Evolutionary conservation across 1,284 basidiomycete genomes (phyloP).

Genomic region (Porogramme epimiltina): DNA sequence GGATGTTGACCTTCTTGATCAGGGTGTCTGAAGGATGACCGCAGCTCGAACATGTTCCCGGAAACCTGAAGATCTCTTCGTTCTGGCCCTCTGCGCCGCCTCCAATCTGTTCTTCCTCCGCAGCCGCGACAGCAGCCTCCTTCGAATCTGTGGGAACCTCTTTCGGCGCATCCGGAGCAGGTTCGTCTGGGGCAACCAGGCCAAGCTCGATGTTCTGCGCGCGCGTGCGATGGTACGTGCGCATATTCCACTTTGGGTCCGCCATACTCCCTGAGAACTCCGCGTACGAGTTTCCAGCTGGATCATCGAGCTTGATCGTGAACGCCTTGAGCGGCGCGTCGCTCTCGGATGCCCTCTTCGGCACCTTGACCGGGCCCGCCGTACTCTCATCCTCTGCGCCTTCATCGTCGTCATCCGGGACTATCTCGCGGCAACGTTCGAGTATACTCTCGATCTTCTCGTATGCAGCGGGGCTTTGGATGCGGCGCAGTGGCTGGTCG

Average conservation of each 20-base stretch:
- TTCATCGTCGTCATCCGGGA: conserved; percentile 71
- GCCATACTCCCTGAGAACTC: conserved; percentile 81
- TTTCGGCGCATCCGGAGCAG: conserved; percentile 27
- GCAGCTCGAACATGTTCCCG: conserved; percentile 89
- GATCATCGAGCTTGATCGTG: conserved; percentile 90
- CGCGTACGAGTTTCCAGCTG: conserved; percentile 93
- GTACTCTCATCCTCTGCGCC: conserved; percentile 27
- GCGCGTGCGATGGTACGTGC: conserved; percentile 81
- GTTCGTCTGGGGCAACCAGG: conserved; percentile 54
- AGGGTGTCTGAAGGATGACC: conserved; percentile 82
- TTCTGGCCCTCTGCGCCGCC: conserved; percentile 41
- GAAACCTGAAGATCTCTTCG: conserved; percentile 93
- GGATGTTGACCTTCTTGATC: conserved; percentile 98
- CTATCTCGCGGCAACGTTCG: conserved; percentile 64
- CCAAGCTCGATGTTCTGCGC: conserved; percentile 88
- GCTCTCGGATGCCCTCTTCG: conserved; percentile 39
- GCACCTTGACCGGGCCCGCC: conserved; percentile 26
- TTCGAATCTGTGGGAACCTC: neutral
- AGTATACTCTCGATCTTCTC: conserved; percentile 82
- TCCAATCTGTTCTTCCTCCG: conserved; percentile 34
- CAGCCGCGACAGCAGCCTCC: neutral
- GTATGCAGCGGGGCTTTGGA: conserved; percentile 80
- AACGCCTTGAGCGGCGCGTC: conserved; percentile 72
- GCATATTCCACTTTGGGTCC: conserved; percentile 93
- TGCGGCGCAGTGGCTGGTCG: conserved; percentile 86